Conservation (phyloP, 768 basidiomycete genomes). For the Dendrothele bispora region DNA sequence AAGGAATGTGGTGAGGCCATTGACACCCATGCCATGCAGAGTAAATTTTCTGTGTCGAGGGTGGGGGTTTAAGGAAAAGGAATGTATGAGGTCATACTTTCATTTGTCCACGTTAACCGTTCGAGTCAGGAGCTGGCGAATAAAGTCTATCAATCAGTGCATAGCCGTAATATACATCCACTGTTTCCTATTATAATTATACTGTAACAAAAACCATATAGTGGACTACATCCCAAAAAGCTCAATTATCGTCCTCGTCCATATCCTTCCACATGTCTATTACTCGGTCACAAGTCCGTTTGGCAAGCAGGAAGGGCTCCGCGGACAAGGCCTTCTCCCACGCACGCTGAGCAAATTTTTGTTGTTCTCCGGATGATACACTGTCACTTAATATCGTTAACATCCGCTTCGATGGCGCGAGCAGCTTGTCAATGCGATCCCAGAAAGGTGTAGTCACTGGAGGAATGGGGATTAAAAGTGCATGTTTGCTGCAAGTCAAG, state of each 20-base stretch:
- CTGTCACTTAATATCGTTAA: constrained; percentile 42
- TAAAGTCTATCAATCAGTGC: too few relatives aligned
- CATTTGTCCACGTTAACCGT: too few relatives aligned
- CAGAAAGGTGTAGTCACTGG: constrained; percentile 54
- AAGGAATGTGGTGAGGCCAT: constrained; percentile 53
- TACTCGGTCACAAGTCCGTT: constrained; percentile 30
- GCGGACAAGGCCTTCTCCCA: constrained; percentile 65
- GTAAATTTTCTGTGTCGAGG: too few relatives aligned
- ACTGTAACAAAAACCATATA: too few relatives aligned
- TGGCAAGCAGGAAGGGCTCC: constrained; percentile 56
- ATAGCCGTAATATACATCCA: too few relatives aligned
- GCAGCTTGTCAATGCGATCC: constrained; percentile 51
- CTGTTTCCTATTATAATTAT: too few relatives aligned
- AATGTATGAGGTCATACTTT: too few relatives aligned
- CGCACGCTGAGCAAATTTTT: constrained; percentile 53
- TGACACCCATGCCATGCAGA: constrained; percentile 63
- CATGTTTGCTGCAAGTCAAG: constrained; percentile 37
- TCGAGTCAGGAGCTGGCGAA: too few relatives aligned
- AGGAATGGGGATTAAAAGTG: constrained; percentile 59
- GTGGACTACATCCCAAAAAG: too few relatives aligned
- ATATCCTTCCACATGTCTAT: constrained; percentile 44
- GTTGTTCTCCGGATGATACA: constrained; percentile 57
- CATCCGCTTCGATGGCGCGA: constrained; percentile 55
- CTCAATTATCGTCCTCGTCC: constrained; percentile 42
- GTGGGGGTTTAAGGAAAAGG: too few relatives aligned